A percentile compares a stretch with the other conserved stretches of the same genome.
Conservation (phyloP, 1,284 basidiomycete genomes). For the Malassezia psittaci region DNA sequence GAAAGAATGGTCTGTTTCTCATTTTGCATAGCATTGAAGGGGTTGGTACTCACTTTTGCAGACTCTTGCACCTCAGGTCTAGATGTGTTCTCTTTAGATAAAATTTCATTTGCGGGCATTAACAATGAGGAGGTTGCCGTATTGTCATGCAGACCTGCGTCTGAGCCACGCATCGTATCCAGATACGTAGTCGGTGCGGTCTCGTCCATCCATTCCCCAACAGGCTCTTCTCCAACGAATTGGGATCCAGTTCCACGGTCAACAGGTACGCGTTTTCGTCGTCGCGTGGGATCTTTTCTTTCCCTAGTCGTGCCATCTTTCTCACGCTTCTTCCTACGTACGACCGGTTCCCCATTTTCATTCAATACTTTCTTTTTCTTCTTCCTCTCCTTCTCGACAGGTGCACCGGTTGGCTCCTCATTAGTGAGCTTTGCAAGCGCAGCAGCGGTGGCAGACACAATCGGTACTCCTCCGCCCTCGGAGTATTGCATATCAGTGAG, state of each 20-base stretch:
- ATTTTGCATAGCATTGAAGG: background rate
- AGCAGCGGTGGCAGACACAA: constrained; percentile 5
- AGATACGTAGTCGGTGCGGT: constrained; percentile 7
- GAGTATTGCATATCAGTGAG: background rate
- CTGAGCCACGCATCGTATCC: background rate
- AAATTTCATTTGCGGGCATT: background rate
- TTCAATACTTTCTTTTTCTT: background rate
- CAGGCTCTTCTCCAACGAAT: background rate
- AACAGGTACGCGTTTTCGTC: background rate
- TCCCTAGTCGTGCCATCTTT: background rate
- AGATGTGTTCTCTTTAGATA: background rate
- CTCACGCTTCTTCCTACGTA: constrained; percentile 10
- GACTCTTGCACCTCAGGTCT: background rate
- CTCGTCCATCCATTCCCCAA: constrained; percentile 4
- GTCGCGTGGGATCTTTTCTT: constrained; percentile 2
- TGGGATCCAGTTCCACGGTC: background rate
- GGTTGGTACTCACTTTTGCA: background rate
- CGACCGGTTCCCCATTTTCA: background rate
- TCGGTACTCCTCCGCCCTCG: constrained; percentile 1
- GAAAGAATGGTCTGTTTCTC: background rate
- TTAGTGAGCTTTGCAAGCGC: constrained; percentile 11
- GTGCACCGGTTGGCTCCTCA: constrained; percentile 2
- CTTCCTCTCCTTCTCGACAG: constrained; percentile 2
- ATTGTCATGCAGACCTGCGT: background rate
- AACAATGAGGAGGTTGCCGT: background rate